Base-by-base conservation (phyloP, 2,329 filamentous ascomycete genomes). In the Aureobasidium melanogenum region DNA sequence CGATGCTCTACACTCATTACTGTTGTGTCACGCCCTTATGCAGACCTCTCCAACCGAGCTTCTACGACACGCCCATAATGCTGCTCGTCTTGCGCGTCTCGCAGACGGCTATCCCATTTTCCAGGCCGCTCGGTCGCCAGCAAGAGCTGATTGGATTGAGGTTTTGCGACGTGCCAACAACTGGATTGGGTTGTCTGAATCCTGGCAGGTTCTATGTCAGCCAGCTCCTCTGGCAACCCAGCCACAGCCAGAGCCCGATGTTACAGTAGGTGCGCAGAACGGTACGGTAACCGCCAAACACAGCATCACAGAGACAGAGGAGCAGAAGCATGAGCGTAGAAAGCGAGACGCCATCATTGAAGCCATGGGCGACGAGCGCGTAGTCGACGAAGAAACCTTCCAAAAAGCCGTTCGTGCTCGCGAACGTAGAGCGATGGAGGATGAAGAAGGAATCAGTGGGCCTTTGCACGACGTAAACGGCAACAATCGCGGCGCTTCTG, bases 61-160 rank as follows among this genome's bases (percentile, higher is more conserved):
- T 36, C 83, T 86, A 54, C 88, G 89, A 38, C 89, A 94, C 70
- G 88, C 89, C 0, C 82, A 91, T 76, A 94, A 92, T 82, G 89
- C 88, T 5, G 88, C 89, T 17, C 85, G 89, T 5, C 79, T 94
- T 1, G 81, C 84, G 5, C 82, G 89, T 22, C 80, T 94, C 26
- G 85, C 84, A 52, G 88, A 94, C 67, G 89, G 89, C 4, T 92
- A 90, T 67, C 90, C 90, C 0, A 82, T 93, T 52, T 93, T 95
- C 69, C 85, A 91, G 65, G 80, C 85, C 0, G 85, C 86, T 26
- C 80, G 87, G 54, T 88, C 84, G 3, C 85, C 88, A 1, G 85
- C 88, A 1, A 84, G 88, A 56, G 83, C 86, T 3, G 90, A 95
- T 73, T 95, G 89, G 89, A 84, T 87, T 51, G 88, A 93, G 72